Evolutionary conservation across 352 stramenopile species (phyloP).

Genomic region (Hyaloperonospora brassicae): DNA sequence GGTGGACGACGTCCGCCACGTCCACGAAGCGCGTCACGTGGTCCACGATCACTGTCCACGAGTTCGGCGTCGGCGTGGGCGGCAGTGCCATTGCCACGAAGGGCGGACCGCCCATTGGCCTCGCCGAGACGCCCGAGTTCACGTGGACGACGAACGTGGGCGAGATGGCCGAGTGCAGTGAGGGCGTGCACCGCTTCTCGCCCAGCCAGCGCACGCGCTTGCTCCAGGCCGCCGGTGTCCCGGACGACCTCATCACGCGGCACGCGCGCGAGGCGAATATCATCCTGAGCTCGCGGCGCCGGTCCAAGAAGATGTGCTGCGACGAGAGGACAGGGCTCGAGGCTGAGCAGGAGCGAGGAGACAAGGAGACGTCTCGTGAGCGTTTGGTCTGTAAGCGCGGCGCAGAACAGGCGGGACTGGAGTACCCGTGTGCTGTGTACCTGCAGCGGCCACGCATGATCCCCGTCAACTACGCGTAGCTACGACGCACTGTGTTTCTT

Average conservation of each 20-base stretch:
- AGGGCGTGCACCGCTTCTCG: slow-evolving; percentile 49
- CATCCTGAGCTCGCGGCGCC: slow-evolving; percentile 45
- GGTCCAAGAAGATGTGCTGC: slow-evolving; percentile 33
- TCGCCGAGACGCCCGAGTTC: slow-evolving; percentile 42
- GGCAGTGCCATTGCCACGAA: slow-evolving; percentile 41
- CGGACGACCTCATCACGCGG: slow-evolving; percentile 58
- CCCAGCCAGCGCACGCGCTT: slow-evolving; percentile 40
- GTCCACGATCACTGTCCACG: slow-evolving; percentile 50
- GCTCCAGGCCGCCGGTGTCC: slow-evolving; percentile 40
- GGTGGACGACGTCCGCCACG: background rate
- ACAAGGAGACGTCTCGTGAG: slow-evolving; percentile 6
- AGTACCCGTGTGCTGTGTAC: slow-evolving; percentile 17
- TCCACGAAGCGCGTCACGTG: slow-evolving; percentile 29
- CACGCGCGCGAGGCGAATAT: slow-evolving; percentile 59
- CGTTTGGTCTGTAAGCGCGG: no score
- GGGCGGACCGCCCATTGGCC: slow-evolving; percentile 42
- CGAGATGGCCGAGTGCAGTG: slow-evolving; percentile 51
- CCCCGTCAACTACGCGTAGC: slow-evolving; percentile 41
- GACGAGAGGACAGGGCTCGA: slow-evolving; percentile 29
- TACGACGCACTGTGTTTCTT: slow-evolving; percentile 5
- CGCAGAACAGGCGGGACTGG: no score
- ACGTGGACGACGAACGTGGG: slow-evolving; percentile 57
- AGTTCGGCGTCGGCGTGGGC: slow-evolving; percentile 46
- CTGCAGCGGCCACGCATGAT: slow-evolving; percentile 38
- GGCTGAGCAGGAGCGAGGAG: slow-evolving; percentile 10